Conservation (phyloP, 768 basidiomycete species). For the Coprinellus micaceus region DNA sequence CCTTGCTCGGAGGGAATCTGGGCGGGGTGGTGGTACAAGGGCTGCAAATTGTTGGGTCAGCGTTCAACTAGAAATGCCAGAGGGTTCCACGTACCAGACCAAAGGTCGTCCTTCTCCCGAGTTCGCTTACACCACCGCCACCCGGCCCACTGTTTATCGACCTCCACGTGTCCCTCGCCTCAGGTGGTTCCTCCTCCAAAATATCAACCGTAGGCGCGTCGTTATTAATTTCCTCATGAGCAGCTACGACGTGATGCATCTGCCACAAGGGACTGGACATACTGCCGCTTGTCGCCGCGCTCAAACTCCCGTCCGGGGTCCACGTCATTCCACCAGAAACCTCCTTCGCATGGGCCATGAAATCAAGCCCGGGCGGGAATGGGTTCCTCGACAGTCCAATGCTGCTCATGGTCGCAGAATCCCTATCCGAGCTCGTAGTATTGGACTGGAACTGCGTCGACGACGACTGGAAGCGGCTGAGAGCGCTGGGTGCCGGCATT, state of each 20-base stretch:
- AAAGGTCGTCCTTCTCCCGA: constrained; percentile 52
- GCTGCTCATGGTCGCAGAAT: constrained; percentile 30
- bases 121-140: constrained; percentile 17
- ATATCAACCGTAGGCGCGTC: constrained; percentile 47
- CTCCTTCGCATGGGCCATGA: constrained; percentile 16
- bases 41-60: constrained; percentile 25
- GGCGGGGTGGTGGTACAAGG: constrained; percentile 40
- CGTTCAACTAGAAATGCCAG: constrained; percentile 5
- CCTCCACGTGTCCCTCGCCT: constrained; percentile 59
- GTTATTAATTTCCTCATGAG: constrained; percentile 23
- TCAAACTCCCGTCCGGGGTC: constrained; percentile 22
- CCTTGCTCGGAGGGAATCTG: constrained; percentile 54
- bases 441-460: constrained; percentile 21
- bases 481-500: constrained; percentile 50
- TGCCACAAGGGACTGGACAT: constrained; percentile 14
- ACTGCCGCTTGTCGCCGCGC: not conserved
- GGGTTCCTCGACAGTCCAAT: constrained; percentile 23
- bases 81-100: constrained; percentile 50
- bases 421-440: constrained; percentile 15
- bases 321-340: constrained; percentile 21
- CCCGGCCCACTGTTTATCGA: constrained; percentile 40
- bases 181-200: constrained; percentile 67
- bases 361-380: constrained; percentile 37
- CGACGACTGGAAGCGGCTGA: constrained; percentile 45
- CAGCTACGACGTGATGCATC: constrained; percentile 13